Evolutionary conservation across 2,329 filamentous ascomycete species (phyloP), one percentile per base, ranked within the genome.

Genomic region (Pestalotiopsis sp.): DNA sequence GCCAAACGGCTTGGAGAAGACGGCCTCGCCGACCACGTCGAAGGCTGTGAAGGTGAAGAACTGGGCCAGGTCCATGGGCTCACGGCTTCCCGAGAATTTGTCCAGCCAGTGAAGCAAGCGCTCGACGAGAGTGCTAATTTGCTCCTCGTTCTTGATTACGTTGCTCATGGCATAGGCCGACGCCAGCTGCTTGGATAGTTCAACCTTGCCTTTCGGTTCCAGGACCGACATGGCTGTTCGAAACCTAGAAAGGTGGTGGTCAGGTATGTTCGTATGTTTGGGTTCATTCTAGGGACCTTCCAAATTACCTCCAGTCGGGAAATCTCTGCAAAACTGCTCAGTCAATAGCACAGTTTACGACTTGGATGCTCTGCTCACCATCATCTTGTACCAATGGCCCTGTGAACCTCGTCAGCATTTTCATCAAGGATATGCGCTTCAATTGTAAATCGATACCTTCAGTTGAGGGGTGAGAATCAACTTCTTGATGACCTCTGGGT

Each of bases 111-210:
- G 39, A 25, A 68, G 25, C 14, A 69, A 58, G 13, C 62, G 38
- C 5, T 27, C 55, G 13, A 69, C 60, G 20, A 61, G 64, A 9
- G 20, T 27, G 17, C 67, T 64, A 9, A 70, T 67, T 59, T 41
- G n/a, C 59, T 62, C 59, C 12, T 62, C 58, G 64, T n/a, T 45
- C 70, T 68, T 9, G 66, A 70, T 31, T 1, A 71, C 49, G 60
- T 66, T 81, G 81, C 70, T 82, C 4, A 78, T 68, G 1, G 76
- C 69, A 5, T 66, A 69, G 7, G 41, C 64, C 1, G 68, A 59
- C 3, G 68, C 61, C 9, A 67, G 27, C 6, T 41, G 57, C 13
- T 57, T 52, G 7, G 67, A 69, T 11, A 61, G 31, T 58, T 69
- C 69, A 38, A 63, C 25, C 65, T 70, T 70, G 31, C 41, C 61